Conservation (phyloP, 2,329 filamentous ascomycete genomes). For the Pseudogymnoascus sp. region DNA sequence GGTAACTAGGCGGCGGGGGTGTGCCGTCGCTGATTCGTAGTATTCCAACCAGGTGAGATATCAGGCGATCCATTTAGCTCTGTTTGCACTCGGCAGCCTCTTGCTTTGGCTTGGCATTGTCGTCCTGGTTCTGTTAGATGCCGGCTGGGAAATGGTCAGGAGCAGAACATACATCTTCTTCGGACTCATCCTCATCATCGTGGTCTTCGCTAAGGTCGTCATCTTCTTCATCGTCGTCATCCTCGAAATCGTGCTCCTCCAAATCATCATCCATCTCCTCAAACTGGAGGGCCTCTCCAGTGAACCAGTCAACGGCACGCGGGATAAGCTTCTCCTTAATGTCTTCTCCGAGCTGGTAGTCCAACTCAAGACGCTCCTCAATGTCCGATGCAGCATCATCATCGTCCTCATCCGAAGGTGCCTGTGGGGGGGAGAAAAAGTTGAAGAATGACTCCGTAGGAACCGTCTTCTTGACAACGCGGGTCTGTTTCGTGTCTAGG, state of each 20-base stretch:
- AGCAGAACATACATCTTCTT: constrained; percentile 59
- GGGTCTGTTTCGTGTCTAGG: constrained; percentile 95
- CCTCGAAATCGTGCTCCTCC: constrained; percentile 74
- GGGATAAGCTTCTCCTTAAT: constrained; percentile 99
- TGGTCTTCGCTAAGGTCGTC: constrained; percentile 75
- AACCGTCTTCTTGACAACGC: constrained; percentile 97
- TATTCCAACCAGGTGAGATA: constrained; percentile 13
- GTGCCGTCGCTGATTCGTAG: constrained; percentile 6
- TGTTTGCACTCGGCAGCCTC: constrained; percentile 95
- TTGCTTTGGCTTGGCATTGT: constrained; percentile 83
- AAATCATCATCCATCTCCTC: constrained; percentile 86
- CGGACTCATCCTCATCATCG: constrained; percentile 71
- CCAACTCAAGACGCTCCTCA: constrained; percentile 93
- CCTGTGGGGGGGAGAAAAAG: constrained; percentile 89
- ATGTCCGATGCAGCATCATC: constrained; percentile 79
- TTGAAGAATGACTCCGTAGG: constrained; percentile 94
- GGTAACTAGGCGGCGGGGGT: constrained; percentile 1
- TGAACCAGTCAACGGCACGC: constrained; percentile 98
- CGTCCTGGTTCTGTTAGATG: constrained; percentile 51
- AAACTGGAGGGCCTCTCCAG: constrained; percentile 91
- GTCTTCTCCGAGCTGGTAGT: constrained; percentile 97
- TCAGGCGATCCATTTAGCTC: constrained; percentile 49
- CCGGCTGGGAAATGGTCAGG: background rate
- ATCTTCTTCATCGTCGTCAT: constrained; percentile 82
- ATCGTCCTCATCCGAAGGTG: constrained; percentile 63